Conservation (phyloP, 352 stramenopile species). For the Pythium plurisporium region DNA sequence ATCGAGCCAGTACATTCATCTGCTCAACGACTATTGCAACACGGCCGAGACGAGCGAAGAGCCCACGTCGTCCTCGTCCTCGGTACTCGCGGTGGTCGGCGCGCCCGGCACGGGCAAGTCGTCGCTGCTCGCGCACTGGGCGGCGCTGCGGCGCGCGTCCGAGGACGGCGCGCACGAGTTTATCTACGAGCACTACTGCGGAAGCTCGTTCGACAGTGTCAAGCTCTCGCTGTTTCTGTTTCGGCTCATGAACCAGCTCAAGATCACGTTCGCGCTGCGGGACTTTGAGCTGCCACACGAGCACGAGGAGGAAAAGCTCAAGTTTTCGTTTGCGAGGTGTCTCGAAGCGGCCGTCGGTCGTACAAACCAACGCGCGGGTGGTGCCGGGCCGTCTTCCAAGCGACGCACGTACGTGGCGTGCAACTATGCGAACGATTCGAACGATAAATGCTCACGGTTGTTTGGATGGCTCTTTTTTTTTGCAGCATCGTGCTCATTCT, state of each 20-base stretch:
- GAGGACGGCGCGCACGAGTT: slow-evolving; percentile 40
- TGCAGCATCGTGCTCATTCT: slow-evolving; percentile 72
- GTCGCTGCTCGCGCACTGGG: slow-evolving; percentile 73
- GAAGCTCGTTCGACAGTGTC: slow-evolving; percentile 81
- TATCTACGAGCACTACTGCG: slow-evolving; percentile 79
- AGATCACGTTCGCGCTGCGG: slow-evolving; percentile 56
- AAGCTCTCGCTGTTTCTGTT: slow-evolving; percentile 82
- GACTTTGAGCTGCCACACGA: slow-evolving; percentile 79
- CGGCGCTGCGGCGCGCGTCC: slow-evolving; percentile 34
- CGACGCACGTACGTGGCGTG: slow-evolving; percentile 14
- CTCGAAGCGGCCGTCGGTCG: slow-evolving; percentile 61
- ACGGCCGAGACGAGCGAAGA: slow-evolving; percentile 18
- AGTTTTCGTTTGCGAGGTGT: slow-evolving; percentile 76
- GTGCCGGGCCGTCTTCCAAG: slow-evolving; percentile 24
- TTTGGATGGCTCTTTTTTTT: no score
- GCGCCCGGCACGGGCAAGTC: slow-evolving; percentile 71
- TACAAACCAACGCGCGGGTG: slow-evolving; percentile 21
- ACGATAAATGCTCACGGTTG: no score
- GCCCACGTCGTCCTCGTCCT: slow-evolving; percentile 14
- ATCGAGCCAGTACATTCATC: slow-evolving; percentile 52
- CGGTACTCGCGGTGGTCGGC: slow-evolving; percentile 58
- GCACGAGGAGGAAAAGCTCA: slow-evolving; percentile 83
- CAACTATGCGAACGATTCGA: no score
- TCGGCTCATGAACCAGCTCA: slow-evolving; percentile 77
- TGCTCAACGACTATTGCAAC: slow-evolving; percentile 74